These are phyloP conservation scores for Exophiala xenobiotica DNA, from an alignment of 2,329 filamentous ascomycete genomes.

Conservation along the genomic window DNA sequence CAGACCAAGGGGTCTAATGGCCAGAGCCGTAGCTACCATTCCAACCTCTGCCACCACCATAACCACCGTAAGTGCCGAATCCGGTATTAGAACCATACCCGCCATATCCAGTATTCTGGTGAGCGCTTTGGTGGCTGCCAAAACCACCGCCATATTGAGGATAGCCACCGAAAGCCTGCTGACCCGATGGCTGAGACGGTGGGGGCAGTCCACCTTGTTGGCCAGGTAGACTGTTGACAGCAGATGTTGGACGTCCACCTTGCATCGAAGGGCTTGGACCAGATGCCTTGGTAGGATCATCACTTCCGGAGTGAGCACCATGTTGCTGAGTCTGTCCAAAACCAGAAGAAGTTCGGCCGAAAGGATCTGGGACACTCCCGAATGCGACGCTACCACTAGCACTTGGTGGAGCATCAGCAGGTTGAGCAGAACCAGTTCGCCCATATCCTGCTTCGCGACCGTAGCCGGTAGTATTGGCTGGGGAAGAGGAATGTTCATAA, in stretches of 20 bases:
- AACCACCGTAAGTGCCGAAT: slow-evolving; percentile 30
- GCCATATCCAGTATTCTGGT: slow-evolving; percentile 28
- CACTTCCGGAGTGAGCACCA: slow-evolving; percentile 39
- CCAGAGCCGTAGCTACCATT: slow-evolving; percentile 27
- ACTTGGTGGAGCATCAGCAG: slow-evolving; percentile 55
- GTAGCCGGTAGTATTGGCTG: slow-evolving; percentile 56
- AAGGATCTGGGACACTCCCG: slow-evolving; percentile 58
- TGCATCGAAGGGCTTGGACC: slow-evolving; percentile 62
- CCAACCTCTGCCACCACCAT: slow-evolving; percentile 27
- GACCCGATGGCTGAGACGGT: slow-evolving; percentile 37
- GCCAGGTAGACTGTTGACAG: slow-evolving; percentile 56
- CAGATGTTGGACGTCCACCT: slow-evolving; percentile 63
- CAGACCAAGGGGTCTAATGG: slow-evolving; percentile 16
- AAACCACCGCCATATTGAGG: slow-evolving; percentile 31
- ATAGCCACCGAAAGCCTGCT: slow-evolving; percentile 34
- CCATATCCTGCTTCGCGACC: slow-evolving; percentile 60
- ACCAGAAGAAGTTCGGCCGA: slow-evolving; percentile 57
- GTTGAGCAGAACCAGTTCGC: slow-evolving; percentile 57
- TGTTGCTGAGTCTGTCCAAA: slow-evolving; percentile 54
- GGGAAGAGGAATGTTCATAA: slow-evolving; percentile 65
- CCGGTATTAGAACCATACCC: slow-evolving; percentile 29
- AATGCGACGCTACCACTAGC: slow-evolving; percentile 51
- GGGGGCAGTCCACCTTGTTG: slow-evolving; percentile 38
- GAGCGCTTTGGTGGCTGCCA: slow-evolving; percentile 24
- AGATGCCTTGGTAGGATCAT: slow-evolving; percentile 56